phyloP scores from a whole-genome alignment of 495 filamentous ascomycete species.

The Hyaloscypha finlandica region DNA sequence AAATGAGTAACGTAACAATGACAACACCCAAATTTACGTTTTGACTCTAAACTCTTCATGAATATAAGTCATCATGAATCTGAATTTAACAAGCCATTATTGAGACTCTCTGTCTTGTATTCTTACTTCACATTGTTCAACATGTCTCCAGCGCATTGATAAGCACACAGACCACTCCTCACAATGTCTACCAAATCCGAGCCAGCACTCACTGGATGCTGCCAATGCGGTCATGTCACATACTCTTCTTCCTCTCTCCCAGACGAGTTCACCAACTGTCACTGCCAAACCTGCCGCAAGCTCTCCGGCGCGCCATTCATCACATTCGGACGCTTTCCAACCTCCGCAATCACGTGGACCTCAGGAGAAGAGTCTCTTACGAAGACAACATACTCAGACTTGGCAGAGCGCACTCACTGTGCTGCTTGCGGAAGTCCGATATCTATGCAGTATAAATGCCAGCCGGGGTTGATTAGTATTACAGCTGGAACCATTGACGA shows the following conservation, averaged over 20 bases:
- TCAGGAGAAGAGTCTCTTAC: background rate
- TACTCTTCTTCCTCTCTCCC: constrained; percentile 32
- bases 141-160: background rate
- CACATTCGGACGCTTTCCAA: constrained; percentile 27
- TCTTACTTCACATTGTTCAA: background rate
- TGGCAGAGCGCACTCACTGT: constrained; percentile 26
- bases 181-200: constrained; percentile 13
- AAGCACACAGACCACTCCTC: background rate
- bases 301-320: constrained; percentile 29
- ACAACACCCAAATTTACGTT: background rate
- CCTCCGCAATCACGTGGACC: constrained; percentile 17
- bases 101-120: background rate
- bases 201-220: constrained; percentile 24
- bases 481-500: constrained; percentile 30
- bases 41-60: background rate
- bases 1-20: background rate
- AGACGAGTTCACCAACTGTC: constrained; percentile 27
- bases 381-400: constrained; percentile 20
- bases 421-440: constrained; percentile 29
- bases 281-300: constrained; percentile 31
- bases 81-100: background rate
- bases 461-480: constrained; percentile 24
- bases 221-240: constrained; percentile 26
- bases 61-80: background rate
- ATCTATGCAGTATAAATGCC: constrained; percentile 30